Conservation (phyloP, 257 asterid genomes). For the Penstemon davidsonii region DNA sequence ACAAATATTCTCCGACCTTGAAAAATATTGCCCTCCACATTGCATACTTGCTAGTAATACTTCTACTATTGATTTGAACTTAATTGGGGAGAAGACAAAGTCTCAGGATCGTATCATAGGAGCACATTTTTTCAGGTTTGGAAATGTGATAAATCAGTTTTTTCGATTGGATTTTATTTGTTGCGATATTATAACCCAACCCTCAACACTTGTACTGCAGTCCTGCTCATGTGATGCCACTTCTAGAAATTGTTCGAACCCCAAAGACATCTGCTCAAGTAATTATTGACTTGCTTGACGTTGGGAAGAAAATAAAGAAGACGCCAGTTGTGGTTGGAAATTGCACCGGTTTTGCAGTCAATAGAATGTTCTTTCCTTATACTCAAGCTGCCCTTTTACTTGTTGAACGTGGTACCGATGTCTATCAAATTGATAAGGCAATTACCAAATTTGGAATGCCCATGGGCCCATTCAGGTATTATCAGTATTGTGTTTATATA, state of each 20-base stretch:
- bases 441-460: slow-evolving; percentile 94
- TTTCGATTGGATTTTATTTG: neutral
- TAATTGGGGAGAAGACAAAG: slow-evolving; percentile 79
- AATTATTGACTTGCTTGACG: slow-evolving; percentile 77
- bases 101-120: slow-evolving; percentile 87
- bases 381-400: slow-evolving; percentile 85
- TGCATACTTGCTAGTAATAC: slow-evolving; percentile 93
- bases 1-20: slow-evolving; percentile 83
- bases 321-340: slow-evolving; percentile 95
- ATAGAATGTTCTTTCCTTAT: slow-evolving; percentile 93
- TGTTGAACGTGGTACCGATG: slow-evolving; percentile 83
- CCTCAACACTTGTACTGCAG: slow-evolving; percentile 43
- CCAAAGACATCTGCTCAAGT: slow-evolving; percentile 84
- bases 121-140: slow-evolving; percentile 96
- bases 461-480: slow-evolving; percentile 95
- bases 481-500: too few relatives aligned
- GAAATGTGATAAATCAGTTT: neutral
- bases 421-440: slow-evolving; percentile 71
- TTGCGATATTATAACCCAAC: neutral
- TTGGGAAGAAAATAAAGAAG: slow-evolving; percentile 88
- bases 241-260: slow-evolving; percentile 87
- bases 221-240: slow-evolving; percentile 99
- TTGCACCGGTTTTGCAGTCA: slow-evolving; percentile 97
- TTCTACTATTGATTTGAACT: slow-evolving; percentile 82
- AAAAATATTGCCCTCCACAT: slow-evolving; percentile 81